phyloP scores from a whole-genome alignment of 768 basidiomycete species.

The Royoungia palumana region DNA sequence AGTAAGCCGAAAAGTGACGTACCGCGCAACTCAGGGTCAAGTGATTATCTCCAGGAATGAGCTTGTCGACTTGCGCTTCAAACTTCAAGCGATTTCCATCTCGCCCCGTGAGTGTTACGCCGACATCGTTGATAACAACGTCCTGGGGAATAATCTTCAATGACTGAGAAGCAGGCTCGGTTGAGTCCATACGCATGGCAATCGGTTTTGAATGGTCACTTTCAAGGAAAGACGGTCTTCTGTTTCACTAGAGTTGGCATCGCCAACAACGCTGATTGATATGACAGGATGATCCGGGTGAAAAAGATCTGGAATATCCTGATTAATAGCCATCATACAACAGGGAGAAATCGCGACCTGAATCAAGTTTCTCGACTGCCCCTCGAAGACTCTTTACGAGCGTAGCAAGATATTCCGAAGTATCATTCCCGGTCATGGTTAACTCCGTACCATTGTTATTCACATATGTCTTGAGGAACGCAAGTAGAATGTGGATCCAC shows the following conservation, averaged over 20 bases:
- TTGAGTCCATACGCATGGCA: slow-evolving; percentile 69
- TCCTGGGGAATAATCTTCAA: slow-evolving; percentile 38
- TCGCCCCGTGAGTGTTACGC: slow-evolving; percentile 56
- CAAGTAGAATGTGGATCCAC: slow-evolving; percentile 76
- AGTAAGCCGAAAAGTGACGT: slow-evolving; percentile 26
- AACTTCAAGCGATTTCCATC: slow-evolving; percentile 65
- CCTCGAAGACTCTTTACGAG: slow-evolving; percentile 49
- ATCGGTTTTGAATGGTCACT: slow-evolving; percentile 56
- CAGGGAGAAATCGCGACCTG: slow-evolving; percentile 38
- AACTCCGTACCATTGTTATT: slow-evolving; percentile 52
- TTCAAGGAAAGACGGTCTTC: slow-evolving; percentile 66
- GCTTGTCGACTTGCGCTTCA: slow-evolving; percentile 34
- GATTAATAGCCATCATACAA: slow-evolving; percentile 11
- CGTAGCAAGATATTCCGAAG: slow-evolving; percentile 46
- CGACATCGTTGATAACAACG: slow-evolving; percentile 60
- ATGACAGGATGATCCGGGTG: slow-evolving; percentile 70
- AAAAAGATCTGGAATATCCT: slow-evolving; percentile 50
- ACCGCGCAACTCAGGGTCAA: slow-evolving; percentile 72
- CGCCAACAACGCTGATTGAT: slow-evolving; percentile 44
- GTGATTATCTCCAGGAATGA: slow-evolving; percentile 58
- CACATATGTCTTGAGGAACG: slow-evolving; percentile 70
- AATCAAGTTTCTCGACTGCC: slow-evolving; percentile 50
- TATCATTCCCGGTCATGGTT: slow-evolving; percentile 51
- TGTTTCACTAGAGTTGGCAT: slow-evolving; percentile 51
- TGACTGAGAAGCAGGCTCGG: not conserved